Base-by-base conservation (phyloP, 768 basidiomycete species). In the Lanmaoa rubissima region DNA sequence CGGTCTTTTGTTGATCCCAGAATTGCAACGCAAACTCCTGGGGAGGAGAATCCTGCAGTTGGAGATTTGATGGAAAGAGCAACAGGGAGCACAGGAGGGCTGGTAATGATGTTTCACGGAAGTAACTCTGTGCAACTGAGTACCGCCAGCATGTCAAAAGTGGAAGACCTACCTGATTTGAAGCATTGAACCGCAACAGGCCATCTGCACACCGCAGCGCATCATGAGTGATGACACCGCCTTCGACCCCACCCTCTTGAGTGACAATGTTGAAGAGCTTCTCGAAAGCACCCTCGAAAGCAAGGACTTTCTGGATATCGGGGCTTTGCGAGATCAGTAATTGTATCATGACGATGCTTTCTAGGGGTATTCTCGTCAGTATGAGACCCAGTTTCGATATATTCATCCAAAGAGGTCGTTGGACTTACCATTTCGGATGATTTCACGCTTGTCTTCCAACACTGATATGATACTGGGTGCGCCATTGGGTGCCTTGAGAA, bases 211-310 rank as follows among this genome's bases (percentile, higher is more conserved):
- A 94, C 17, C 82, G 79, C 54, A 99, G 75, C n/a, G 92, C 91
- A 61, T 94, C 88, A 61, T 90, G 87, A 0, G 91, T 85, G 42
- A 91, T 87, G 53, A 88, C 79, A 11, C 94, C 94, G 16, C 95
- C 94, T 63, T 98, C 95, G 24, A 94, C 79, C 0, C 97, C 97
- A 21, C 94, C 92, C 71, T 98, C 96, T 59, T 84, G 81, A 10
- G 83, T 80, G 58, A 98, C 82, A 47, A 91, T 94, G 53, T 86
- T 86, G 75, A 98, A 94, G 32, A 99, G 80, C 68, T 89, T 92
- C 76, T 99, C 97, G 65, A 99, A 98, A 2, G 91, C 92, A 19
- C 97, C 94, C 63, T 94, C 94, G 64, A 99, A 99, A 0, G 95
- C 94, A 44, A 98, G 84, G 32, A 98, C 86, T 73, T 98, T 98